Evolutionary conservation across 1,284 basidiomycete species (phyloP).

Genomic region (Meira miltonrushii): DNA sequence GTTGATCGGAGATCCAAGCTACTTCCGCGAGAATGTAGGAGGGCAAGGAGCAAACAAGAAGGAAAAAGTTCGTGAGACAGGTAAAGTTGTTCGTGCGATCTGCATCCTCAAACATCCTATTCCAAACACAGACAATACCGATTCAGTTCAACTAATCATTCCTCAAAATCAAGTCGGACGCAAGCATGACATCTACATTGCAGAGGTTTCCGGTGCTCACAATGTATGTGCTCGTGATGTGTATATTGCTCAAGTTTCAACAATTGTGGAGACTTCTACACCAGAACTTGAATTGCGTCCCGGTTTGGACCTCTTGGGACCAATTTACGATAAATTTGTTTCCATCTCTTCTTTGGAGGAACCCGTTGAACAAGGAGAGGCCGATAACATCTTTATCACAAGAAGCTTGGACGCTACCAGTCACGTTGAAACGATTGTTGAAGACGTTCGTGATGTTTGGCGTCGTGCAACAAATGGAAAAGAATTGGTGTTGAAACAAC

Average conservation of each 20-base stretch:
- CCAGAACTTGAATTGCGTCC: constrained; percentile 89
- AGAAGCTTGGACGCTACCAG: constrained; percentile 97
- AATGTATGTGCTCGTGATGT: constrained; percentile 93
- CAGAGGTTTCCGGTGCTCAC: constrained; percentile 91
- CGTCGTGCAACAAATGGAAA: constrained; percentile 45
- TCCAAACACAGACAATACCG: constrained; percentile 89
- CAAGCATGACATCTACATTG: constrained; percentile 97
- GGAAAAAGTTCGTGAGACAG: constrained; percentile 73
- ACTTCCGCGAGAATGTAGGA: constrained; percentile 71
- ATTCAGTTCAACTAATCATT: constrained; percentile 89
- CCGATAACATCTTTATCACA: constrained; percentile 91
- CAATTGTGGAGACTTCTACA: constrained; percentile 89
- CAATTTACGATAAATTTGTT: constrained; percentile 92
- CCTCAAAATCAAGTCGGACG: constrained; percentile 96
- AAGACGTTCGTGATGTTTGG: constrained; percentile 52
- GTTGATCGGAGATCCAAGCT: constrained; percentile 96
- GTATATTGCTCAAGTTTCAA: constrained; percentile 95
- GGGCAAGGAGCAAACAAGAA: constrained; percentile 54
- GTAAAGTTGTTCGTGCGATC: constrained; percentile 92
- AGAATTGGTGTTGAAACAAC: constrained; percentile 49
- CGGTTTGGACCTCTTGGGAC: constrained; percentile 84
- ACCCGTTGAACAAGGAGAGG: constrained; percentile 72
- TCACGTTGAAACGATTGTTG: constrained; percentile 83
- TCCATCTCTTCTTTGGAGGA: constrained; percentile 82
- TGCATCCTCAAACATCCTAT: constrained; percentile 98